Evolutionary conservation across 2,329 filamentous ascomycete species (phyloP), one percentile per base, ranked within the genome.

Genomic region (Alternaria consortialis): DNA sequence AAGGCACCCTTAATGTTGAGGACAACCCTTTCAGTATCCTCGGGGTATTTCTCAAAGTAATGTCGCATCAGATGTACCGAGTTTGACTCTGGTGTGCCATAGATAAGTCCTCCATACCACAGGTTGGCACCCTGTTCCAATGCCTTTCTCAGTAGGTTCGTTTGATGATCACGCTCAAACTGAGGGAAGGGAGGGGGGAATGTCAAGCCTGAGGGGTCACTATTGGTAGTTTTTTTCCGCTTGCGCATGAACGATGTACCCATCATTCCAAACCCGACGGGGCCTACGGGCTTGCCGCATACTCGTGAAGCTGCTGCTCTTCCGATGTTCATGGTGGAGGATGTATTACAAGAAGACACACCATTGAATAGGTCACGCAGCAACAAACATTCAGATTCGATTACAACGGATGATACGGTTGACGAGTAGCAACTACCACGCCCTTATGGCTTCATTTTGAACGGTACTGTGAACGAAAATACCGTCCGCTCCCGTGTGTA

Each of bases 31-130:
- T 75, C 64, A 2, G 79, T 80, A 64, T 84, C 80, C 44, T 79
- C 75, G 2, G 83, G 82, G 60, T 84, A 80, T 60, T 80, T 78
- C n/a, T 71, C 70, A 61, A 84, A 84, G 71, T 84, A 84, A 20
- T 76, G 71, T 15, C 77, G 73, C 13, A 84, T 72, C 13, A 84
- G 69, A 20, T 79, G 75, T 1, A 84, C 70, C 12, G 73, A 78
- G 67, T 82, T 84, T 53, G 68, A 66, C 12, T 80, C 74, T 1
- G 78, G 71, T 5, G 76, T 71, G 20, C 81, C 46, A 25, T 81
- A 69, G 82, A 82, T 62, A 81, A 67, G 51, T 78, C 76, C 50
- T 79, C 75, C 81, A 61, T 83, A 82, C 80, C 80, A 83, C 63
- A 81, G 76, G 62, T 81, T 81, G 43, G 76, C 71, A 29, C 80